Conservation (phyloP, 2,329 filamentous ascomycete genomes). For the Aspergillus aculeatus region DNA sequence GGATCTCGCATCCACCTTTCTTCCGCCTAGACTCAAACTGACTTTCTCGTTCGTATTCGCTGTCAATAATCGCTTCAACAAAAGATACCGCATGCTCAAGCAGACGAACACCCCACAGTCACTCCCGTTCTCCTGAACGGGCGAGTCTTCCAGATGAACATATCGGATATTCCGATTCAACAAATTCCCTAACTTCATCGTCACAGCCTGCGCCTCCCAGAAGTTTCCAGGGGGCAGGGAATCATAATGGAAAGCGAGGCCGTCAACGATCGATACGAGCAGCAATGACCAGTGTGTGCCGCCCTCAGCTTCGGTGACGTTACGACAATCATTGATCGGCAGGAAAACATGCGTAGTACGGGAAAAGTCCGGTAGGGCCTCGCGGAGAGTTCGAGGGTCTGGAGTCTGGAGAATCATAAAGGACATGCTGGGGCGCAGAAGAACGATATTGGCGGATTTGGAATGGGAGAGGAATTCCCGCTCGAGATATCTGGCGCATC, state of each 20-base stretch:
- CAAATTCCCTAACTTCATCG: conserved; percentile 66
- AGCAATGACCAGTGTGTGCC: conserved; percentile 94
- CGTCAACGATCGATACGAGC: conserved; percentile 82
- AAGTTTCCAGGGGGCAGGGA: conserved; percentile 75
- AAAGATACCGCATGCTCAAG: conserved; percentile 88
- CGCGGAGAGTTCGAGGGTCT: conserved; percentile 56
- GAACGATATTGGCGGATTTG: conserved; percentile 79
- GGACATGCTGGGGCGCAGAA: conserved; percentile 88
- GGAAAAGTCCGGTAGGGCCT: conserved; percentile 76
- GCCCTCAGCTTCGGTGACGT: conserved; percentile 75
- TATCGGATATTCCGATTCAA: conserved; percentile 68
- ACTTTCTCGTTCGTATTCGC: conserved; percentile 82
- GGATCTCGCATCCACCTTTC: conserved; percentile 74
- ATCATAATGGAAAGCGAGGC: conserved; percentile 96
- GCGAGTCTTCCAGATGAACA: conserved; percentile 77
- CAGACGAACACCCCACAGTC: conserved; percentile 98
- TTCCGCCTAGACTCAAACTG: conserved; percentile 87
- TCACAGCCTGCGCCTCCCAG: conserved; percentile 67
- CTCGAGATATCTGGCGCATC: conserved; percentile 67
- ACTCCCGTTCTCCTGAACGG: conserved; percentile 86
- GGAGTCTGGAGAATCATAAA: conserved; percentile 80
- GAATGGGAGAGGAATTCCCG: conserved; percentile 79
- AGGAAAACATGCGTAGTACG: conserved; percentile 90
- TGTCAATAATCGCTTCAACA: conserved; percentile 76
- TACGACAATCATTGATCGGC: conserved; percentile 85